Evolutionary conservation across 441 rosid genomes (phyloP).

Genomic region (Euphorbia schlechtendalii): DNA sequence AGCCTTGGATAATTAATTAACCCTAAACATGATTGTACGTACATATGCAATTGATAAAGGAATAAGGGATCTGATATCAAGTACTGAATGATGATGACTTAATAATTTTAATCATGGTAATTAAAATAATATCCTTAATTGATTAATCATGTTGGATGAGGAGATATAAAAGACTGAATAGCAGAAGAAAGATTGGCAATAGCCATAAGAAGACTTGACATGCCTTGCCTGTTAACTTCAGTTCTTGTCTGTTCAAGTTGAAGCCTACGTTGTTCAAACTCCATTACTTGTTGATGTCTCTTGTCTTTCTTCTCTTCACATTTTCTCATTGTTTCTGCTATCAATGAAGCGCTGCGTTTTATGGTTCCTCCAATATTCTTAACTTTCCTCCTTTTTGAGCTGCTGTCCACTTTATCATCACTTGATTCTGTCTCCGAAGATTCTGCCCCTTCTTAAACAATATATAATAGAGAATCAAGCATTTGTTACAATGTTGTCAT

Average conservation of each 20-base stretch:
- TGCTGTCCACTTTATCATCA: conserved; percentile 4
- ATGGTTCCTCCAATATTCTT: conserved; percentile 25
- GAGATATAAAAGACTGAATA: conserved; percentile 27
- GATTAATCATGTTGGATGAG: conserved; percentile 21
- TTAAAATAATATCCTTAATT: no score
- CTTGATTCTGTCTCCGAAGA: conserved; percentile 26
- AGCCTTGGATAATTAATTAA: no score
- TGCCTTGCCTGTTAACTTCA: conserved; percentile 27
- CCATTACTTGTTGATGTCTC: conserved; percentile 31
- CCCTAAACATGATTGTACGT: no score
- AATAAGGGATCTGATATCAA: no score
- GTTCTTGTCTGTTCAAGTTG: conserved; percentile 27
- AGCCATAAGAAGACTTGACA: conserved; percentile 24
- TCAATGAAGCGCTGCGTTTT: conserved; percentile 23
- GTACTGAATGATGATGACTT: no score
- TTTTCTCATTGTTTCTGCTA: conserved; percentile 24
- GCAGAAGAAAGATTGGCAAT: conserved; percentile 33
- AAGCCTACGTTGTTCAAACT: conserved; percentile 29
- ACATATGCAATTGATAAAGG: no score
- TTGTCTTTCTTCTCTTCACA: conserved; percentile 33
- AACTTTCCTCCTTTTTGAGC: conserved; percentile 20
- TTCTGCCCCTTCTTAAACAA: conserved; percentile 16
- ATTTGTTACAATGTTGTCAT: no score
- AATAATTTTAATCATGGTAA: no score
- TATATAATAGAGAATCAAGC: no score